Evolutionary conservation across 768 basidiomycete species (phyloP), one percentile per base, ranked within the genome.

Genomic region (Pholiota conissans): DNA sequence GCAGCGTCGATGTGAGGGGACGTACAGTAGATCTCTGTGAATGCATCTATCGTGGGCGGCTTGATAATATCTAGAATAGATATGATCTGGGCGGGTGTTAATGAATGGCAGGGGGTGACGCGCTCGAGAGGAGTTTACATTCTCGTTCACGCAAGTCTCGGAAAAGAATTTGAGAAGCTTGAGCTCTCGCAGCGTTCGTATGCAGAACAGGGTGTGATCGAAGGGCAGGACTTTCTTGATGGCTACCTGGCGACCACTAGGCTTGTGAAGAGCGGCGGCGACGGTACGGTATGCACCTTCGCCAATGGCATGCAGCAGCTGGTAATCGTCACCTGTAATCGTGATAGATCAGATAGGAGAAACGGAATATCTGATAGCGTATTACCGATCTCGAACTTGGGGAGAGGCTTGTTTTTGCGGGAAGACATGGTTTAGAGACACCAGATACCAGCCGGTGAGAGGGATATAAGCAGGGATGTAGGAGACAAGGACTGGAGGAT

Each of bases 221-320:
- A 97, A 96, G 8, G 94, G 95, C 39, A 91, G 85, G 66, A 97
- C 89, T 75, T 93, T 94, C 83, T 96, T 98, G 76, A 96, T 95
- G 40, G 95, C 95, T 14, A 98, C 93, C 70, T 92, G 85, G 58
- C 86, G 85, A 29, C 87, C 85, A 7, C 87, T 84, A 5, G 91
- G 89, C 64, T 84, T 84, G 74, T 97, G 94, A 34, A 90, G 75
- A 30, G 95, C 95, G 55, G 94, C 91, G 55, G 84, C 91, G 49
- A 97, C 94, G 20, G 90, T 92, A 28, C 94, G 95, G 68, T 95
- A 94, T 47, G 93, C 91, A 54, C 93, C 90, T 75, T 92, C 90
- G 46, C 90, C 91, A 56, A 93, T 85, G 55, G 83, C 78, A 67
- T 89, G 82, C 67, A 91, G 75, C 59, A 91, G 73, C 65, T 86